These are phyloP conservation scores for Cyberlindnera veronae DNA, from an alignment of 805 yeast genomes.

Conservation along the genomic window DNA sequence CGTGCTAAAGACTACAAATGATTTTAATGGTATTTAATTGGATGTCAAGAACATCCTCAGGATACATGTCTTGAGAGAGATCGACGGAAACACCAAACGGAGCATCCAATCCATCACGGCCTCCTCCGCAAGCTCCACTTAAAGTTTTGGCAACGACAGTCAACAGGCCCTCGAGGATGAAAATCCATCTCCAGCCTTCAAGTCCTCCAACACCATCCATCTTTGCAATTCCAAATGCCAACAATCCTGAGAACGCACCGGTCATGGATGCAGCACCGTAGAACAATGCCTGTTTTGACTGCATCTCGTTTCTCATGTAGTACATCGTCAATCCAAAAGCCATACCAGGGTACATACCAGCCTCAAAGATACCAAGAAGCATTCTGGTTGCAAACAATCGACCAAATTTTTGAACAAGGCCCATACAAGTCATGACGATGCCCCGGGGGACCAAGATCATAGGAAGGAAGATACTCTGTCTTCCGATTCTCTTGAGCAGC, in stretches of 20 bases:
- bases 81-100: too few relatives aligned
- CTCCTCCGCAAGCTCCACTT: too few relatives aligned
- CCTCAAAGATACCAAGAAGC: slow-evolving; percentile 20
- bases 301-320: slow-evolving; percentile 24
- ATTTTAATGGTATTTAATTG: too few relatives aligned
- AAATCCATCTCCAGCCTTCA: slow-evolving; percentile 22
- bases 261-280: slow-evolving; percentile 25
- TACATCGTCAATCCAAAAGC: slow-evolving; percentile 25
- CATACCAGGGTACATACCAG: slow-evolving; percentile 18
- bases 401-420: slow-evolving; percentile 15
- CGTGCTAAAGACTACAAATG: too few relatives aligned
- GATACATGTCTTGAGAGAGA: too few relatives aligned
- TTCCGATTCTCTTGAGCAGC: slow-evolving; percentile 20
- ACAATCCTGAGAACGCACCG: slow-evolving; percentile 23
- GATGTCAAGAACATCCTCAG: too few relatives aligned
- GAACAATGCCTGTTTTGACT: slow-evolving; percentile 26
- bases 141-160: too few relatives aligned
- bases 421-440: slow-evolving; percentile 16
- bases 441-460: slow-evolving; percentile 18
- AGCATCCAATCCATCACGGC: too few relatives aligned
- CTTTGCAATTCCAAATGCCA: slow-evolving; percentile 21
- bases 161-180: slow-evolving; percentile 16
- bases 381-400: slow-evolving; percentile 18
- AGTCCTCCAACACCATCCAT: slow-evolving; percentile 16
- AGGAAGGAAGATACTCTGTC: slow-evolving; percentile 12